These are phyloP conservation scores for Ascochyta koolunga DNA, from an alignment of 2,329 filamentous ascomycete species.

Conservation along the genomic window DNA sequence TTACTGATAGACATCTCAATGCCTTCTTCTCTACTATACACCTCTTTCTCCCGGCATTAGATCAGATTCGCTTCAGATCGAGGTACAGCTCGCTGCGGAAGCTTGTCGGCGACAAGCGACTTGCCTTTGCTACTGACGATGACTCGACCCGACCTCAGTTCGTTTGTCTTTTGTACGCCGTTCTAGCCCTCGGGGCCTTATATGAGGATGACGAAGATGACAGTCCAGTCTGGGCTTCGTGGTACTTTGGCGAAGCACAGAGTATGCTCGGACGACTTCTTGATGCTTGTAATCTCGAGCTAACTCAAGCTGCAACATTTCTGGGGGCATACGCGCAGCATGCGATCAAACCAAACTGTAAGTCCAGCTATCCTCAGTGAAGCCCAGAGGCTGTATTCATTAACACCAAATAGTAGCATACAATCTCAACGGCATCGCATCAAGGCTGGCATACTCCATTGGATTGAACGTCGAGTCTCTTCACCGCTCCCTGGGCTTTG, in stretches of 20 bases:
- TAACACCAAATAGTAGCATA: not conserved
- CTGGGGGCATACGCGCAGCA: conserved; percentile 3
- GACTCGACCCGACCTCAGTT: not conserved
- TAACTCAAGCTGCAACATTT: conserved; percentile 3
- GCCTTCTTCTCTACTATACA: not conserved
- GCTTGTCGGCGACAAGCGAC: not conserved
- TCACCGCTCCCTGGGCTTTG: not conserved
- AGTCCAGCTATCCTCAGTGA: not conserved
- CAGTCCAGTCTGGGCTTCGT: not conserved
- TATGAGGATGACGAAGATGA: not conserved
- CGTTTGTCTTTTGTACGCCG: not conserved
- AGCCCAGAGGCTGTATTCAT: not conserved
- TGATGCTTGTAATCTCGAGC: not conserved
- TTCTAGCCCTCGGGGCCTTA: conserved; percentile 1
- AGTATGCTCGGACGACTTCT: conserved; percentile 1
- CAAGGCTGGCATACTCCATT: not conserved
- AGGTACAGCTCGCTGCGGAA: not conserved
- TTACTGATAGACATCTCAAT: conserved; percentile 1
- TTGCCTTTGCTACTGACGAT: not conserved
- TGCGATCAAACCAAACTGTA: conserved; percentile 5
- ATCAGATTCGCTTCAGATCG: not conserved
- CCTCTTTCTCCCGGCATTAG: not conserved
- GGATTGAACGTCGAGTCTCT: conserved; percentile 2
- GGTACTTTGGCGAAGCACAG: conserved; percentile 3
- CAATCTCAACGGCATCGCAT: not conserved